Base-by-base conservation (phyloP, 495 filamentous ascomycete genomes). In the Apodospora peruviana region DNA sequence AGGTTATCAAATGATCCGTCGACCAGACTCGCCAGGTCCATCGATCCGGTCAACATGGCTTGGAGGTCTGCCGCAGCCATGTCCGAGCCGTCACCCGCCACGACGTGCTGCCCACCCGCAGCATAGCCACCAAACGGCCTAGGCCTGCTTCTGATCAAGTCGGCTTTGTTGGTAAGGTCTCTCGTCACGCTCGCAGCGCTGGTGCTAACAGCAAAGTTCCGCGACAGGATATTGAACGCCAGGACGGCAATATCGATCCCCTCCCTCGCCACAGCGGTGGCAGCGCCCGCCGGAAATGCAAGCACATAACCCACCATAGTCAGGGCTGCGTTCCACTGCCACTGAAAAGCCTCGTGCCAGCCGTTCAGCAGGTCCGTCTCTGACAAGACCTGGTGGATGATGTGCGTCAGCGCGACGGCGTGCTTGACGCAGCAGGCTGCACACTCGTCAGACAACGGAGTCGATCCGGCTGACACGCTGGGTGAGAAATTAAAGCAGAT, bases 291-390 rank as follows among this genome's bases (percentile, higher is more conserved):
- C 0, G 75, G 75, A 23, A 69, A 73, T 0, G 69, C 73, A 0
- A 80, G 47, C 4, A 72, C 45, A 39, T 73, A 81, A 4, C 74
- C 78, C 12, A 79, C 56, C 5, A 79, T 53, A 3, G 75, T 65
- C 48, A 80, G 66, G 17, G 70, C 56, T 2, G 73, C 69, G 42
- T 78, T 77, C 76, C 76, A 80, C 51, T 77, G 72, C 56, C 64
- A 77, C 20, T 75, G 71, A 37, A 74, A 80, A 2, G 62, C 67
- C 49, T 77, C 72, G 46, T 74, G 64, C 71, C 74, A 78, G 4
- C 76, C 74, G 9, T 55, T 54, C 0, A 81, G 61, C 38, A 79
- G 53, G 12, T 61, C 53, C 4, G 74, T 77, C 18, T 63, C 57
- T 0, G 60, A 55, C 7, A 81, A 53, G 2, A 74, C 55, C 48